phyloP scores from a whole-genome alignment of 169 alveolate genomes.

The Plasmodium chabaudi region DNA sequence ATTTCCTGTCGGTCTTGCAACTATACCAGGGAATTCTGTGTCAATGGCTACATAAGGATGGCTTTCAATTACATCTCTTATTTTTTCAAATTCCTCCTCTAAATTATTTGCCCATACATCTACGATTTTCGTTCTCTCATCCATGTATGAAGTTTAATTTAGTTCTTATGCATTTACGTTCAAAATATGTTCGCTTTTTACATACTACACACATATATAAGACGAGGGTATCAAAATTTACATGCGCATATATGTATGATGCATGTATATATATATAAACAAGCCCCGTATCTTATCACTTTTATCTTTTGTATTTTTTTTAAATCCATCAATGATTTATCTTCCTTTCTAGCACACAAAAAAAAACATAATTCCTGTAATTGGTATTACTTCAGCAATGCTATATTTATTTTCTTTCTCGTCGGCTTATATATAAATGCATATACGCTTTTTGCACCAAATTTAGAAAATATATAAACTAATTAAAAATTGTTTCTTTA shows the following conservation, averaged over 20 bases:
- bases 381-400: too few relatives aligned
- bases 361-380: too few relatives aligned
- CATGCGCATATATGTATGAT: neutral
- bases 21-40: conserved; percentile 95
- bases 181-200: neutral
- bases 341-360: too few relatives aligned
- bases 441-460: neutral
- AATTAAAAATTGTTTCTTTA: neutral
- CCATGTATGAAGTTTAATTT: conserved; percentile 79
- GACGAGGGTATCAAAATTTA: neutral
- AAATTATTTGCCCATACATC: conserved; percentile 90
- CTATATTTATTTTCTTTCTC: too few relatives aligned
- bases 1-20: conserved; percentile 92
- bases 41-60: conserved; percentile 93
- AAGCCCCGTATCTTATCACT: too few relatives aligned
- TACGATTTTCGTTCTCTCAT: conserved; percentile 88
- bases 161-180: conserved; percentile 20
- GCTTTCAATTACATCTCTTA: conserved; percentile 92
- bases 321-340: too few relatives aligned
- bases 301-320: too few relatives aligned
- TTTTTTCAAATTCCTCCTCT: conserved; percentile 93
- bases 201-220: conserved; percentile 10
- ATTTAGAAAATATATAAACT: neutral
- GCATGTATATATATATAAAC: too few relatives aligned
- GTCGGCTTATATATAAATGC: too few relatives aligned